Conservation (phyloP, 345 rosid genomes). For the Euphorbia tirucalli region DNA sequence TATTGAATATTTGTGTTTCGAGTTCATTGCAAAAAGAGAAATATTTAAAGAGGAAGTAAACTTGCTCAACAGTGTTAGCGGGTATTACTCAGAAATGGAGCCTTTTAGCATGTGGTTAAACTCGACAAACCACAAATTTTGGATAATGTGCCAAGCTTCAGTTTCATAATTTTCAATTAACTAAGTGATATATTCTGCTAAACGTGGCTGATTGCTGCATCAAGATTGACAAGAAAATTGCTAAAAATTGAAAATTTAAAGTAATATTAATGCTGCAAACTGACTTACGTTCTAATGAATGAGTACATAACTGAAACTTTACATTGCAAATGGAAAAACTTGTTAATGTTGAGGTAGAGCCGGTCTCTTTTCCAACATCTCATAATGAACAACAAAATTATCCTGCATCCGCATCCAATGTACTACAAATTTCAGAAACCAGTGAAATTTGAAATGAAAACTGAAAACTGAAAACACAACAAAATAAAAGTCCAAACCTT, state of each 20-base stretch:
- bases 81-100: too few relatives aligned
- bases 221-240: constrained; percentile 11
- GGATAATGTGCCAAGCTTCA: neutral
- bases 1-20: too few relatives aligned
- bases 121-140: too few relatives aligned
- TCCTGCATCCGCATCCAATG: constrained; percentile 54
- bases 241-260: constrained; percentile 20
- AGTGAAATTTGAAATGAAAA: neutral
- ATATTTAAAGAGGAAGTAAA: too few relatives aligned
- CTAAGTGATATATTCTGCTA: constrained; percentile 6
- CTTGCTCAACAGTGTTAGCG: too few relatives aligned
- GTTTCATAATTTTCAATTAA: neutral
- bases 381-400: constrained; percentile 69
- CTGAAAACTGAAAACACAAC: neutral
- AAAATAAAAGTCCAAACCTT: constrained; percentile 51
- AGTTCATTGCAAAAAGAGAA: too few relatives aligned
- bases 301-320: constrained; percentile 42
- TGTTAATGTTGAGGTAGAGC: constrained; percentile 69
- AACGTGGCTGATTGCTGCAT: neutral
- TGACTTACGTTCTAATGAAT: constrained; percentile 33
- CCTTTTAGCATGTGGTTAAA: too few relatives aligned
- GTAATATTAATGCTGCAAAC: constrained; percentile 30
- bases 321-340: constrained; percentile 47
- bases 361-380: constrained; percentile 89
- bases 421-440: neutral